Conservation (phyloP, 768 basidiomycete genomes). For the Mycena rebaudengoi region DNA sequence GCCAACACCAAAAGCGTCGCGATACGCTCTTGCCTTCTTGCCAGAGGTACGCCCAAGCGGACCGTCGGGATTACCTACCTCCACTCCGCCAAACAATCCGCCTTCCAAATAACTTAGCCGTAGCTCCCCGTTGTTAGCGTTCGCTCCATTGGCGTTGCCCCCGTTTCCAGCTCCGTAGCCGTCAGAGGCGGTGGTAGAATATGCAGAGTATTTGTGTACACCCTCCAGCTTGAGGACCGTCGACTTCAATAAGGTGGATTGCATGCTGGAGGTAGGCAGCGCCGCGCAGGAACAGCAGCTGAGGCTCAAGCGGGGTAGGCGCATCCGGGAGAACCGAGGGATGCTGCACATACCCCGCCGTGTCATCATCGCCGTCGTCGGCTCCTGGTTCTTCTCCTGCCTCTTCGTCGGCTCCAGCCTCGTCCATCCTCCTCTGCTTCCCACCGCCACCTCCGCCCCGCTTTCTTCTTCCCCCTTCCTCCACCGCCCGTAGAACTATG, state of each 20-base stretch:
- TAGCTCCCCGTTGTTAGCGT: slow-evolving; percentile 75
- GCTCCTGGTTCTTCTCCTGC: slow-evolving; percentile 33
- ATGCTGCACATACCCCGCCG: slow-evolving; percentile 60
- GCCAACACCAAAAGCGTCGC: slow-evolving; percentile 55
- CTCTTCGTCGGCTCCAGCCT: slow-evolving; percentile 39
- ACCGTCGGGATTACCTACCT: slow-evolving; percentile 83
- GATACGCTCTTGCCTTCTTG: slow-evolving; percentile 71
- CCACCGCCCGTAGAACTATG: slow-evolving; percentile 38
- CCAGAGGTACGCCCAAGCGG: slow-evolving; percentile 70
- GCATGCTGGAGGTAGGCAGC: slow-evolving; percentile 87
- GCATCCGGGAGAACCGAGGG: slow-evolving; percentile 79
- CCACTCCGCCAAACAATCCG: slow-evolving; percentile 84
- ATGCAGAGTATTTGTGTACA: slow-evolving; percentile 61
- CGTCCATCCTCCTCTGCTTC: slow-evolving; percentile 42
- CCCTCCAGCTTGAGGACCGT: slow-evolving; percentile 77
- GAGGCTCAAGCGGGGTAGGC: slow-evolving; percentile 88
- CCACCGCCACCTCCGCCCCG: slow-evolving; percentile 55
- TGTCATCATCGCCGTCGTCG: slow-evolving; percentile 32
- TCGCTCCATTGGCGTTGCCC: slow-evolving; percentile 16
- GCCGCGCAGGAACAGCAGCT: slow-evolving; percentile 84
- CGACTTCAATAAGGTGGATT: slow-evolving; percentile 74
- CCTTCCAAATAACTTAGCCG: slow-evolving; percentile 79
- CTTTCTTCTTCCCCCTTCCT: slow-evolving; percentile 60
- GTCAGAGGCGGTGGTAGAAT: slow-evolving; percentile 18
- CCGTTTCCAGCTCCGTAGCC: slow-evolving; percentile 6